Evolutionary conservation across 192 early-diverging fungal species (phyloP), one percentile per base, ranked within the genome.

Genomic region (Gigaspora rosea): DNA sequence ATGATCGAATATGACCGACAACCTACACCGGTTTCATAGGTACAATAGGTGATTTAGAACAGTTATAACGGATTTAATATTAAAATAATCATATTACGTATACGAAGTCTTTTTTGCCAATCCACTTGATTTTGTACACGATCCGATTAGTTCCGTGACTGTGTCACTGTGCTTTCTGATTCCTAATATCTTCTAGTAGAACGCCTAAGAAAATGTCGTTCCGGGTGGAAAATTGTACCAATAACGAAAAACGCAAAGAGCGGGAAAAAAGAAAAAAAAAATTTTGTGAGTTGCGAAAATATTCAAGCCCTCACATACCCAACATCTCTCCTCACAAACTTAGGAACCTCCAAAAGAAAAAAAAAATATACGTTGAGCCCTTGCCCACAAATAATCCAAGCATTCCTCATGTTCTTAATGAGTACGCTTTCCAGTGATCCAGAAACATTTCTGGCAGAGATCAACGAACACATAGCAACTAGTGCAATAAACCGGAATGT

Each of bases 351-450:
- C 46, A 46, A 67, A 67, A 67, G 5, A 27, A 67, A 67, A 67
- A 48, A 48, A 47, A 9, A 12, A 18, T 41, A 27, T 13, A 48
- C 33, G 65, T 20, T n/a, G 41, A 41, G 16, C 41, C 65, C 33
- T 22, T 41, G n/a, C 35, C 33, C 18, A 36, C 35, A 71, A 71
- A 71, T 15, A 10, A 33, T 32, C 33, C 61, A 20, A 32, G 61
- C 32, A 12, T 20, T 33, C 9, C n/a, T 62, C 61, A 62, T 62
- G 22, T 59, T 62, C 22, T 62, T 32, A 62, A 41, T 41, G 41
- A 41, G 41, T 41, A 41, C 41, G 41, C 41, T 62, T 62, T 62
- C 61, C 61, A 62, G 22, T 62, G 32, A 33, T 62, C 61, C 61
- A 62, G 61, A 62, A 62, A 62, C 16, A 62, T 33, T 13, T 33